Conservation (phyloP, 371 early-diverging fungal genomes). For the Basidiobolus meristosporus region DNA sequence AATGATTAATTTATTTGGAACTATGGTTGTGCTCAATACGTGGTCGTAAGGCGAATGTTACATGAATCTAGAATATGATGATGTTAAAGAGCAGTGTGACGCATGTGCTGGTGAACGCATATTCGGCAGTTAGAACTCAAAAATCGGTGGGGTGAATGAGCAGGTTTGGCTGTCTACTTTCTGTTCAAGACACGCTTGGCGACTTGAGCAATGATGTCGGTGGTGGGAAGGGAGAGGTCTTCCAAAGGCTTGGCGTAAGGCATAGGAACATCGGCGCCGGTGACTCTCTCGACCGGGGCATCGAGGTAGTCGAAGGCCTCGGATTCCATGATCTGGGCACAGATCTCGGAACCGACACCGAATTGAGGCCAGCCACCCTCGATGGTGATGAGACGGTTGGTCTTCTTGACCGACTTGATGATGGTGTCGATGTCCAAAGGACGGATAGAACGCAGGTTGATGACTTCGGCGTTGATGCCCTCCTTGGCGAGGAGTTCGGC, state of each 20-base stretch:
- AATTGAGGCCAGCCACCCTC: slow-evolving; percentile 97
- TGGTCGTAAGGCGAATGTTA: too few species aligned
- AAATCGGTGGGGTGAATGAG: too few species aligned
- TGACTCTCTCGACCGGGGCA: slow-evolving; percentile 87
- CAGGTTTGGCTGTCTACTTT: too few species aligned
- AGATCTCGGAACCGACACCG: slow-evolving; percentile 94
- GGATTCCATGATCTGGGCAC: slow-evolving; percentile 89
- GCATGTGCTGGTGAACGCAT: too few species aligned
- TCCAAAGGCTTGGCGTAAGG: slow-evolving; percentile 97
- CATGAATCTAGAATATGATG: too few species aligned
- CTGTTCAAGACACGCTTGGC: slow-evolving; percentile 31
- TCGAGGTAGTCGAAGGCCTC: slow-evolving; percentile 93
- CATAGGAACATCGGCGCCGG: slow-evolving; percentile 96
- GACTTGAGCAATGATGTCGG: slow-evolving; percentile 62
- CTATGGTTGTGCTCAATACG: too few species aligned
- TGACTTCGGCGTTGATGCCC: slow-evolving; percentile 76
- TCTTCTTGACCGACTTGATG: slow-evolving; percentile 88
- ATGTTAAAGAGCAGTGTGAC: too few species aligned
- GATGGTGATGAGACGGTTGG: slow-evolving; percentile 91
- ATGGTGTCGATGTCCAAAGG: slow-evolving; percentile 93
- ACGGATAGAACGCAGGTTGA: slow-evolving; percentile 96
- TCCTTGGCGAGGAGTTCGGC: slow-evolving; percentile 74
- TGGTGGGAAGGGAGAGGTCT: slow-evolving; percentile 71
- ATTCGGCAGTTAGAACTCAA: too few species aligned
- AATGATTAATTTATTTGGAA: too few species aligned